phyloP scores from a whole-genome alignment of 129 eudicot genomes.

The Flaveria brownii region DNA sequence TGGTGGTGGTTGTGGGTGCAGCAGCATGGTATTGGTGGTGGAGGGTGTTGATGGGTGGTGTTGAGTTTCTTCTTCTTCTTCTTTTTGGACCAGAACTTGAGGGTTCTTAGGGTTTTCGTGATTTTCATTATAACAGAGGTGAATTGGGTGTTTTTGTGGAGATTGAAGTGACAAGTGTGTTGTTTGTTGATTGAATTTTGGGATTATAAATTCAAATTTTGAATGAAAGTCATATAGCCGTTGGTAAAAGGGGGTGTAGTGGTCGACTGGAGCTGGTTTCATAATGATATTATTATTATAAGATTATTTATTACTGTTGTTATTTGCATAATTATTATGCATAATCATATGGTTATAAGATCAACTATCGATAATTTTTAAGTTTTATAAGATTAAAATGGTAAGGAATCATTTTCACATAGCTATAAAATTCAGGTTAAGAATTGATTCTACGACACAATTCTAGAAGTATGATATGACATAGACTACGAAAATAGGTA shows the following conservation, averaged over 20 bases:
- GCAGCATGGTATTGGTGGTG: constrained; percentile 29
- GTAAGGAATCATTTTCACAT: no score
- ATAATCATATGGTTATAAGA: no score
- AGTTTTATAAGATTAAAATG: no score
- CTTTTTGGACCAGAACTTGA: constrained; percentile 71
- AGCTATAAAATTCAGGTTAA: no score
- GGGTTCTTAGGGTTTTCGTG: constrained; percentile 59
- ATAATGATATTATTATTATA: neutral
- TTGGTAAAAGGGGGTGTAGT: constrained; percentile 23
- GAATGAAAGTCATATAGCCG: constrained; percentile 18
- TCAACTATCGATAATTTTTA: no score
- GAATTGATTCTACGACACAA: no score
- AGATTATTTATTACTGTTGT: no score
- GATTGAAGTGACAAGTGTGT: neutral
- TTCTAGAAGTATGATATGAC: no score
- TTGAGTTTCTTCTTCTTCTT: constrained; percentile 42
- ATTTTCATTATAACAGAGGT: constrained; percentile 46
- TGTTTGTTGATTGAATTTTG: constrained; percentile 2
- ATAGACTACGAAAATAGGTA: no score
- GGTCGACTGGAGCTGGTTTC: constrained; percentile 19
- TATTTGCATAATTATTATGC: no score
- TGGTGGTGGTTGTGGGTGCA: constrained; percentile 34
- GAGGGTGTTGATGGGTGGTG: constrained; percentile 19
- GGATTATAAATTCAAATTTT: constrained; percentile 26
- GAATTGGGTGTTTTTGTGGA: neutral